Evolutionary conservation across 2,329 filamentous ascomycete genomes (phyloP), one percentile per base, ranked within the genome.

Genomic region (Talaromyces piceae): DNA sequence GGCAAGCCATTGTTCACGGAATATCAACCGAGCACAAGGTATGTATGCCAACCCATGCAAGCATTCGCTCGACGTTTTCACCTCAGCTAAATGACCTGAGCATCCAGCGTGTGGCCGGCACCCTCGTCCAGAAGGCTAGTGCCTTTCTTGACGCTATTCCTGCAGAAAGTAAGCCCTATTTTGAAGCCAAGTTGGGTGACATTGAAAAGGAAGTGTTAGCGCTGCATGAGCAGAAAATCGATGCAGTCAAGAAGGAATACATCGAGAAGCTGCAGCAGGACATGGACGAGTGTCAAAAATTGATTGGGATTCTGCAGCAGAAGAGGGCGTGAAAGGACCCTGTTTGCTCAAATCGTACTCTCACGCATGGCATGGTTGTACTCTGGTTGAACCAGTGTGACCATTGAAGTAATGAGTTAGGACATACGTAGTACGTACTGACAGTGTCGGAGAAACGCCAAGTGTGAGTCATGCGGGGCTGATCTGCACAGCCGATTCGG

Each of bases 241-340:
- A 53, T 9, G 26, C 46, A 13, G n/a, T 53, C 41, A 33, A 31
- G 8, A 18, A 16, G 26, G 51, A 49, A 37, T 53, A 49, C 20
- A 39, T 53, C 12, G 41, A 18, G n/a, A 37, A 49, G 3, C 31
- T 53, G 3, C 46, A 49, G 26, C 41, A 47, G 51, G 47, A 49
- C 23, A 46, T 53, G 47, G 16, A 28, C 12, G 51, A 53, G 20
- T 33, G 43, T 1, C 51, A 53, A 27, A 53, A 46, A 13, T 26
- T 53, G n/a, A 53, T 53, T 27, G 30, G 45, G n/a, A 53, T 53
- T 18, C 16, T 53, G 26, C 25, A 26, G 22, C 33, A 41, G 39
- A 26, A 28, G 12, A 9, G 18, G 1, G 9, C 45, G 25, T 27
- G 13, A 6, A 28, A 37, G 31, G 28, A 25, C n/a, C n/a, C n/a